Evolutionary conservation across 257 asterid species (phyloP).

Genomic region (Linaria vulgaris): DNA sequence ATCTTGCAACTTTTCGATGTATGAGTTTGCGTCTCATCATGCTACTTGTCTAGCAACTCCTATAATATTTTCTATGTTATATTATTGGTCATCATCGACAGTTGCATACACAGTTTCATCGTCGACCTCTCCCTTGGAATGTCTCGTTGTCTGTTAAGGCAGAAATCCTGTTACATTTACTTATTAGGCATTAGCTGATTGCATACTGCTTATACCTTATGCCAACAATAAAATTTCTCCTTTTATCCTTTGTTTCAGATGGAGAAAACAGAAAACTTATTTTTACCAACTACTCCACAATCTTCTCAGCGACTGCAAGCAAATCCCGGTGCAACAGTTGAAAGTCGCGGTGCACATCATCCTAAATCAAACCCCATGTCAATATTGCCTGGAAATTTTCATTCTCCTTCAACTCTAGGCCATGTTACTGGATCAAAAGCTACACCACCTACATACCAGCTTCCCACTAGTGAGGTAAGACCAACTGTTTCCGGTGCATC

Average conservation of each 20-base stretch:
- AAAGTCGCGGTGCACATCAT: conserved; percentile 44
- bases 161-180: neutral
- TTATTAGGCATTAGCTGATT: conserved; percentile 7
- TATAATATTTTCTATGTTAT: conserved; percentile 16
- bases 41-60: neutral
- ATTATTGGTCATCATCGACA: conserved; percentile 18
- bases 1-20: conserved; percentile 7
- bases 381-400: conserved; percentile 51
- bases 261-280: conserved; percentile 66
- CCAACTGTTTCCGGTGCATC: conserved; percentile 52
- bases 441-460: conserved; percentile 71
- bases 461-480: conserved; percentile 85
- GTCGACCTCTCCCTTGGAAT: conserved; percentile 1
- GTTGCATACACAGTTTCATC: conserved; percentile 6
- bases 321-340: conserved; percentile 47
- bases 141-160: neutral
- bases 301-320: conserved; percentile 49
- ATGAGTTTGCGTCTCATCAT: neutral
- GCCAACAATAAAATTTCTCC: conserved; percentile 15
- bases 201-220: conserved; percentile 16
- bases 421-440: conserved; percentile 45
- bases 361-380: conserved; percentile 53
- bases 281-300: conserved; percentile 48
- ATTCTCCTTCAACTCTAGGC: conserved; percentile 43
- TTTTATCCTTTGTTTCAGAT: conserved; percentile 46